Evolutionary conservation across 768 basidiomycete genomes (phyloP), one percentile per base, ranked within the genome.

Genomic region (Termitomyces sp.): DNA sequence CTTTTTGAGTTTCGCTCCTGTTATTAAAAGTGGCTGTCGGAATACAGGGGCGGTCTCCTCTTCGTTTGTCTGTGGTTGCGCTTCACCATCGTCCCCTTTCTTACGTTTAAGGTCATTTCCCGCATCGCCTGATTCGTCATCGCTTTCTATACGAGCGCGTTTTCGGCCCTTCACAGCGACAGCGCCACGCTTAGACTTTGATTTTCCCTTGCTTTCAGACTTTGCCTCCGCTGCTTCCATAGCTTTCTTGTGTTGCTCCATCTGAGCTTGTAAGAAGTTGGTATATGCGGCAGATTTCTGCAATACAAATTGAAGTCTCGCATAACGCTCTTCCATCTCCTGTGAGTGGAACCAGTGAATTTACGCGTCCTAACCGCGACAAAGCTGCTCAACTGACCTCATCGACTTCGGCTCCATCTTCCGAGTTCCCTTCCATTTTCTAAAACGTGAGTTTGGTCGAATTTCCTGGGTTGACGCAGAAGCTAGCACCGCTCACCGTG

Each of bases 1-100:
- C 34, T 87, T 81, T 66, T 94, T 93, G 59, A 98, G 71, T 56
- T 75, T 89, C 0, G 86, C 93, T 5, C 96, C 96, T 0, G 93
- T 93, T 41, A 99, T 76, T 18, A 94, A 72, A 2, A 78, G 70
- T 0, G 94, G 90, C 67, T 98, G 96, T 50, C 82, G 71, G 62
- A 90, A 88, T 27, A 76, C 69, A 10, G 72, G 65, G 8, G 58
- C 52, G 2, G 71, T 71, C 41, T 67, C 67, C 41, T 73, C 63
- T 27, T 63, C 62, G 8, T 47, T 64, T 67, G 7, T 51, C 56
- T 22, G 63, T 46, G 5, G 34, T 43, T 59, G 48, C 0, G 62
- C 55, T 29, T 61, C 50, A 2, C 56, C 59, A 18, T 61, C 56
- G 27, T 66, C 66, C 22, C 61, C 57, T 22, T 67, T 70, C 56